A percentile compares a stretch with the other conserved stretches of the same genome.
Evolutionary conservation across 805 yeast genomes (phyloP).

Genomic region (Sungouiozyma intestinalis): DNA sequence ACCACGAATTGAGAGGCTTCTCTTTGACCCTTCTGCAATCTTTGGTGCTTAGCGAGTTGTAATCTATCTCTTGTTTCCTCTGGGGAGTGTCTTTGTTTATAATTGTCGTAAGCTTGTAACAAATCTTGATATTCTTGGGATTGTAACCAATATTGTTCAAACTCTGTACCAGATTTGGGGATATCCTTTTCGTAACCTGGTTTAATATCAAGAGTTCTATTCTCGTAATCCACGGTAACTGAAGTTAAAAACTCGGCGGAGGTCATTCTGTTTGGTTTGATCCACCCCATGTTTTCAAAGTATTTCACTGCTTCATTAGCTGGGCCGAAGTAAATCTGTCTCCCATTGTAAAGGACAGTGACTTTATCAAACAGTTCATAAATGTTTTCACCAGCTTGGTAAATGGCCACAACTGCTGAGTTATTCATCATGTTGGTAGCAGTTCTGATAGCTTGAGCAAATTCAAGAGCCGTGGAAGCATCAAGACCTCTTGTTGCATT

Average conservation of each 20-base stretch:
- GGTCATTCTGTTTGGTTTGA: slow-evolving; percentile 52
- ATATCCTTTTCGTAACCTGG: slow-evolving; percentile 42
- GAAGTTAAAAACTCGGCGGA: slow-evolving; percentile 61
- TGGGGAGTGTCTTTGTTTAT: slow-evolving; percentile 34
- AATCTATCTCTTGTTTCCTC: slow-evolving; percentile 32
- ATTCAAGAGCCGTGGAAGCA: slow-evolving; percentile 61
- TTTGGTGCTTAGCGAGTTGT: slow-evolving; percentile 33
- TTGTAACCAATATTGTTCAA: slow-evolving; percentile 48
- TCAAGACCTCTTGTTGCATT: slow-evolving; percentile 65
- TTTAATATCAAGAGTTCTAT: slow-evolving; percentile 36
- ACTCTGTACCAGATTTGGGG: slow-evolving; percentile 47
- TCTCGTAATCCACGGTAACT: slow-evolving; percentile 51
- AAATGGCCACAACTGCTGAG: slow-evolving; percentile 55
- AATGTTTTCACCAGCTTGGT: slow-evolving; percentile 59
- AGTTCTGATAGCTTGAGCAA: slow-evolving; percentile 47
- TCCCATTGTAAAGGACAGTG: slow-evolving; percentile 49
- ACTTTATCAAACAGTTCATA: slow-evolving; percentile 52
- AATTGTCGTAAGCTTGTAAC: slow-evolving; percentile 31
- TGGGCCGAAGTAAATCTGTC: slow-evolving; percentile 52
- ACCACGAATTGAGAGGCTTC: slow-evolving; percentile 34
- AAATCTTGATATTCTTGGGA: slow-evolving; percentile 42
- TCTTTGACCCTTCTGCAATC: slow-evolving; percentile 33
- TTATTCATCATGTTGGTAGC: slow-evolving; percentile 45
- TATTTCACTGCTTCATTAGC: slow-evolving; percentile 42
- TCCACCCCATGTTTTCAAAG: slow-evolving; percentile 51